A percentile compares a stretch with the other conserved stretches of the same genome.
Conservation (phyloP, 257 asterid genomes). For the Coffea eugenioides region DNA sequence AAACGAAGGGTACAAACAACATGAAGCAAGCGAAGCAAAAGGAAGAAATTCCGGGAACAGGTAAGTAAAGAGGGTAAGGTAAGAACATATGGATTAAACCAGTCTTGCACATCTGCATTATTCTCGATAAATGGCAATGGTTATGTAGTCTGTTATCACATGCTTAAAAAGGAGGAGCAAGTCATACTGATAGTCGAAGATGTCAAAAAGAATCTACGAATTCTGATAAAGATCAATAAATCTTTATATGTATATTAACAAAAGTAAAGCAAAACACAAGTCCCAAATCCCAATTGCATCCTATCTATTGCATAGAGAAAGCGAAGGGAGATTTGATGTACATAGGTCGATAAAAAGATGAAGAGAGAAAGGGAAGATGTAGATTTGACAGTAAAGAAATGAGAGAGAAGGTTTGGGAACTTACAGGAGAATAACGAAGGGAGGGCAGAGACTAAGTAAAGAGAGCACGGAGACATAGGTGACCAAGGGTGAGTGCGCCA, state of each 20-base stretch:
- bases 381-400: background rate
- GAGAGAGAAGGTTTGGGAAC: conserved; percentile 3
- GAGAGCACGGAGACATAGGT: conserved; percentile 85
- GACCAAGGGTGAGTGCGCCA: conserved; percentile 71
- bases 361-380: background rate
- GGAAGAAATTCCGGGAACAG: background rate
- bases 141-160: background rate
- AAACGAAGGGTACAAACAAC: background rate
- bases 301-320: no score
- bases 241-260: no score
- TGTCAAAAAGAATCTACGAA: background rate
- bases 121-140: background rate
- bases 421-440: conserved; percentile 88
- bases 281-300: background rate
- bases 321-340: background rate
- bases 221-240: background rate
- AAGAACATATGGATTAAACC: background rate
- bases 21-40: background rate
- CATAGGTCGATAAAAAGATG: no score
- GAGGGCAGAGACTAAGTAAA: conserved; percentile 80
- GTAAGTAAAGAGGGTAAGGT: background rate
- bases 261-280: background rate
- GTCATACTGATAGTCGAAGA: background rate
- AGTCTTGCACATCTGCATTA: no score
- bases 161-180: background rate